Evolutionary conservation across 345 rosid species (phyloP).

Genomic region (Raphanus raphanistrum): DNA sequence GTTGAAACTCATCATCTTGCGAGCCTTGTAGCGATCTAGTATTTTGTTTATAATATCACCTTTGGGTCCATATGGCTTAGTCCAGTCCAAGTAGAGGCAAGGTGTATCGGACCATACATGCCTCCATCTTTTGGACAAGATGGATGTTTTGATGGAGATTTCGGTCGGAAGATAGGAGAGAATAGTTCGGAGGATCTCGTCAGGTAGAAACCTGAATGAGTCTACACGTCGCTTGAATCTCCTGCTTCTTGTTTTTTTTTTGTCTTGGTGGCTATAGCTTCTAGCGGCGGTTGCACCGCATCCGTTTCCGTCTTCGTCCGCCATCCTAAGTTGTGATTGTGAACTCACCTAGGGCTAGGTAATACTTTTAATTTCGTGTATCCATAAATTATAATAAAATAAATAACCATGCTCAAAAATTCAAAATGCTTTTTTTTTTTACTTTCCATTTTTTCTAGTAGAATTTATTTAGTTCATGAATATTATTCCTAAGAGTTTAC

Average conservation of each 20-base stretch:
- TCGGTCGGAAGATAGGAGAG: neutral
- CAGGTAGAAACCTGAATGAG: constrained; percentile 2
- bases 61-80: neutral
- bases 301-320: neutral
- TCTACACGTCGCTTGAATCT: constrained; percentile 1
- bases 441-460: neutral
- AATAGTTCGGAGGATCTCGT: neutral
- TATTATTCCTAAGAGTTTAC: neutral
- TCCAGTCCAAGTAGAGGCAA: constrained; percentile 3
- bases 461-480: neutral
- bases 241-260: neutral
- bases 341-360: neutral
- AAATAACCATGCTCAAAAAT: neutral
- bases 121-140: constrained; percentile 29
- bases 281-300: neutral
- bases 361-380: neutral
- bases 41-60: neutral
- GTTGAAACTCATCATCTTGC: constrained; percentile 1
- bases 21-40: constrained; percentile 14
- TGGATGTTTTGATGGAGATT: constrained; percentile 12
- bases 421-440: neutral
- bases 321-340: neutral
- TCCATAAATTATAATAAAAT: neutral
- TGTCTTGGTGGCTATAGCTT: neutral
- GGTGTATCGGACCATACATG: constrained; percentile 19